Percentiles rank a stretch among this genome's conserved stretches.
Evolutionary conservation across 148 eudicot genomes (phyloP).

Genomic region (Rhododendron vialii): DNA sequence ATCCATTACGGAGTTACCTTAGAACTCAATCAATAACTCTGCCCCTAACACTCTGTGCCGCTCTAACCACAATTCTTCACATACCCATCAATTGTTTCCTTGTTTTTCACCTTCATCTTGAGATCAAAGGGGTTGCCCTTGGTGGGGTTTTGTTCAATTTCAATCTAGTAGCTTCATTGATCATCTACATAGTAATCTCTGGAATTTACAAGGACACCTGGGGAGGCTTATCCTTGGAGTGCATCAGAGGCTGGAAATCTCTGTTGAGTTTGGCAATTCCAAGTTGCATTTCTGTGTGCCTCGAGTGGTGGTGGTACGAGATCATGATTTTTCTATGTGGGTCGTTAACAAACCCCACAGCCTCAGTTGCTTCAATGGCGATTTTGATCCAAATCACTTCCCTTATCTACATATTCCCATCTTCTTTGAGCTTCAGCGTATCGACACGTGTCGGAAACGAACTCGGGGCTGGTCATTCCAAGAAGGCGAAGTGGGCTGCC

Average conservation of each 20-base stretch:
- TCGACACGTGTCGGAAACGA: constrained; percentile 77
- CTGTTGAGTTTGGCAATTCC: constrained; percentile 43
- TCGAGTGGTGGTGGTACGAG: constrained; percentile 98
- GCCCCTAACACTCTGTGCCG: constrained; percentile 40
- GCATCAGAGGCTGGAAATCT: constrained; percentile 40
- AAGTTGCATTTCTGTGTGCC: constrained; percentile 74
- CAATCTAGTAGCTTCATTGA: constrained; percentile 27
- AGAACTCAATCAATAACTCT: constrained; percentile 42
- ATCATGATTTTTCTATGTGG: constrained; percentile 78
- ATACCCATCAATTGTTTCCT: constrained; percentile 37
- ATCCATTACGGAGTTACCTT: constrained; percentile 41
- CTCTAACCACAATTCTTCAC: constrained; percentile 33
- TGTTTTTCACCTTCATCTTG: constrained; percentile 27
- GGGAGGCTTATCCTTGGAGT: constrained; percentile 36
- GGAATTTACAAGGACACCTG: constrained; percentile 37
- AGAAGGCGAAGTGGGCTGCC: constrained; percentile 55
- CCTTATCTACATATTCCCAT: constrained; percentile 72
- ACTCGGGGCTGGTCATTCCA: constrained; percentile 52
- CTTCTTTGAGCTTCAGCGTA: constrained; percentile 56
- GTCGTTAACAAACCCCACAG: constrained; percentile 42
- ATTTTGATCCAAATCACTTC: constrained; percentile 70
- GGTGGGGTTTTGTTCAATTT: constrained; percentile 40
- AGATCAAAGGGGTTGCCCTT: constrained; percentile 37
- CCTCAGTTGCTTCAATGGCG: constrained; percentile 74
- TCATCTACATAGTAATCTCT: constrained; percentile 26